Conservation (phyloP, 1,139 yeast species). For the Blastobotrys malaysiensis region DNA sequence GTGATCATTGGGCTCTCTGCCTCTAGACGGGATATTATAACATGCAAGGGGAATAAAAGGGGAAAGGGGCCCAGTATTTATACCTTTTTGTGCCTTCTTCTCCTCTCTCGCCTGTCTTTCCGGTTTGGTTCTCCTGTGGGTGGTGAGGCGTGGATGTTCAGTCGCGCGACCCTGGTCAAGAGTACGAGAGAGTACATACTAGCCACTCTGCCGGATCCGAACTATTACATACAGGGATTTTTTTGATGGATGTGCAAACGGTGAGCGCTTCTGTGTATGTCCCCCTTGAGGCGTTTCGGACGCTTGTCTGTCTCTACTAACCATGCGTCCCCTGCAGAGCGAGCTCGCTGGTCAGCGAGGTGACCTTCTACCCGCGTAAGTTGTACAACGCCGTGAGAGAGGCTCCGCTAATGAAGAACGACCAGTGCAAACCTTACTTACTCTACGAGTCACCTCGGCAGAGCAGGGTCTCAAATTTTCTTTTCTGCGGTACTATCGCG, state of each 20-base stretch:
- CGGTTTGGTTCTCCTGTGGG: neutral
- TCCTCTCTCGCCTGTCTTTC: neutral
- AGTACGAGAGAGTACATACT: neutral
- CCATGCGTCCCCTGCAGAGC: slow-evolving; percentile 19
- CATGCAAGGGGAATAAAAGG: neutral
- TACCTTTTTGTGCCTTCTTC: neutral
- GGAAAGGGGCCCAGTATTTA: neutral
- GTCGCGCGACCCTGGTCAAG: slow-evolving; percentile 1
- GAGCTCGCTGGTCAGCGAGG: slow-evolving; percentile 32
- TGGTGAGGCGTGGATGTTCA: neutral
- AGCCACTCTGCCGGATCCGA: neutral
- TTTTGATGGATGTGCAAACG: slow-evolving; percentile 23
- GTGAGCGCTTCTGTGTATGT: slow-evolving; percentile 25
- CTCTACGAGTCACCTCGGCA: slow-evolving; percentile 33
- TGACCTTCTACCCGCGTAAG: slow-evolving; percentile 34
- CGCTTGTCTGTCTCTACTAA: neutral
- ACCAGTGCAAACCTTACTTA: slow-evolving; percentile 31
- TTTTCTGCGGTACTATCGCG: slow-evolving; percentile 34
- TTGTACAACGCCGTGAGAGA: slow-evolving; percentile 1
- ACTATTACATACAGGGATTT: neutral
- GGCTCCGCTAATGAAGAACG: neutral
- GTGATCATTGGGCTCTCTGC: neutral
- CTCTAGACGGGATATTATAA: too few species aligned
- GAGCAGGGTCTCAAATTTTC: slow-evolving; percentile 28
- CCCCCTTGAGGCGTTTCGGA: neutral